These are phyloP conservation scores for Paecilomyces niveus DNA, from an alignment of 2,329 filamentous ascomycete species.

Conservation along the genomic window DNA sequence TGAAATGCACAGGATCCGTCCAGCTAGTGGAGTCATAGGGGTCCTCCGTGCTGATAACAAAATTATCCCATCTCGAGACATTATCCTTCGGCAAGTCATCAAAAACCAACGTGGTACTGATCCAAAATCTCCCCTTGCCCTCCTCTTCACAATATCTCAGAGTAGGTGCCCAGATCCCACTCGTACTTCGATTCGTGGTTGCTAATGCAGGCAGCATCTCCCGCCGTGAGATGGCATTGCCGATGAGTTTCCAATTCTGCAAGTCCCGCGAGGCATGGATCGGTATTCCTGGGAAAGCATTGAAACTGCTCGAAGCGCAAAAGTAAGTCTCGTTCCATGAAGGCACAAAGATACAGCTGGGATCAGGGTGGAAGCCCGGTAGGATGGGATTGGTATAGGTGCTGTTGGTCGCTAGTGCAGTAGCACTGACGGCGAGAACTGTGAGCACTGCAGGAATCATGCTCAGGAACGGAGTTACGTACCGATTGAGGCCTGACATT, in stretches of 20 bases:
- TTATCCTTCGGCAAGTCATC: not conserved
- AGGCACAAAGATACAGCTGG: slow-evolving; percentile 35
- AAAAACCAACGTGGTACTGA: not conserved
- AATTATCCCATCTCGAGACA: slow-evolving; percentile 11
- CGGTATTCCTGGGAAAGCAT: slow-evolving; percentile 39
- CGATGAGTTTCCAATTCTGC: slow-evolving; percentile 32
- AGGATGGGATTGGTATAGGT: slow-evolving; percentile 35
- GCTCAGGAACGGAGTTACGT: not conserved
- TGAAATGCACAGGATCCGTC: slow-evolving; percentile 34
- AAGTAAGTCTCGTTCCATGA: slow-evolving; percentile 31
- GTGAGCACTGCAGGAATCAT: not conserved
- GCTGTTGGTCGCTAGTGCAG: not conserved
- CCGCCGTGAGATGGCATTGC: slow-evolving; percentile 7
- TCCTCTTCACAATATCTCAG: not conserved
- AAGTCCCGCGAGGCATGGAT: slow-evolving; percentile 40
- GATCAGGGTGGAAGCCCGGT: slow-evolving; percentile 42
- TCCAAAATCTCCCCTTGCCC: not conserved
- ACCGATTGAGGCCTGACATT: not conserved
- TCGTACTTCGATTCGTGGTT: not conserved
- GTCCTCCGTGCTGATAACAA: slow-evolving; percentile 36
- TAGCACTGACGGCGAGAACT: not conserved
- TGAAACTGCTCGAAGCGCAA: slow-evolving; percentile 40
- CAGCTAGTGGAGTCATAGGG: slow-evolving; percentile 37
- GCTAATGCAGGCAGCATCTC: not conserved
- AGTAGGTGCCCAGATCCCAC: not conserved